Conservation (phyloP, 441 rosid species). For the Gossypium laxum region DNA sequence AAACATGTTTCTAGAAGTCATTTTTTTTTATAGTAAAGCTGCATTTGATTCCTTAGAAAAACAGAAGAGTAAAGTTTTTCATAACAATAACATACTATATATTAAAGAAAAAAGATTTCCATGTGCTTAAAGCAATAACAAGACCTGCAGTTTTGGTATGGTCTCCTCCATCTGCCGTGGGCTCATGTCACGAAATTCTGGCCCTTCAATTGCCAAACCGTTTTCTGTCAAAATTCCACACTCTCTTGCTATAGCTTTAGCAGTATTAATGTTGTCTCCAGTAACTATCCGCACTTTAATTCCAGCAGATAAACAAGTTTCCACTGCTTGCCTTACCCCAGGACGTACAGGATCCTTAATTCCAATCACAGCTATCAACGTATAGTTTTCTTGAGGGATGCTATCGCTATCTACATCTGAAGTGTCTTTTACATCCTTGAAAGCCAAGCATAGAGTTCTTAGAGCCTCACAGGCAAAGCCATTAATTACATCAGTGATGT, state of each 20-base stretch:
- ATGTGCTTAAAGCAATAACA: background rate
- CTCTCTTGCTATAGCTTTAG: constrained; percentile 45
- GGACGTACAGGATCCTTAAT: constrained; percentile 46
- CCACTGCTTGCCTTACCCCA: constrained; percentile 40
- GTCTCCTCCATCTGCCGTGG: constrained; percentile 42
- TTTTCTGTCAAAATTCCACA: constrained; percentile 40
- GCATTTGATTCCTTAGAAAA: background rate
- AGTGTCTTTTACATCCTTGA: constrained; percentile 30
- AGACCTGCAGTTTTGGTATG: constrained; percentile 40
- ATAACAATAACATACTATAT: background rate
- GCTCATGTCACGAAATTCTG: constrained; percentile 41
- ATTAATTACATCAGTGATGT: constrained; percentile 22
- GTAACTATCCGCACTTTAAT: constrained; percentile 44
- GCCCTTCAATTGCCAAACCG: constrained; percentile 51
- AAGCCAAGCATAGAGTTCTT: constrained; percentile 44
- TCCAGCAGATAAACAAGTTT: constrained; percentile 39
- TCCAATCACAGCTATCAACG: constrained; percentile 35
- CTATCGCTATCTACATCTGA: constrained; percentile 15
- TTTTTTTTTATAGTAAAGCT: background rate
- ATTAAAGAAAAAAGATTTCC: background rate
- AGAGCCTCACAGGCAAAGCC: constrained; percentile 35
- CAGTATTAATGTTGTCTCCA: constrained; percentile 42
- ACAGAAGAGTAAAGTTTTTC: background rate
- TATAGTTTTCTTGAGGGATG: constrained; percentile 36
- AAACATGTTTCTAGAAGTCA: background rate